Conservation (phyloP, 1,139 yeast species). For the Suhomyces bokatorum region DNA sequence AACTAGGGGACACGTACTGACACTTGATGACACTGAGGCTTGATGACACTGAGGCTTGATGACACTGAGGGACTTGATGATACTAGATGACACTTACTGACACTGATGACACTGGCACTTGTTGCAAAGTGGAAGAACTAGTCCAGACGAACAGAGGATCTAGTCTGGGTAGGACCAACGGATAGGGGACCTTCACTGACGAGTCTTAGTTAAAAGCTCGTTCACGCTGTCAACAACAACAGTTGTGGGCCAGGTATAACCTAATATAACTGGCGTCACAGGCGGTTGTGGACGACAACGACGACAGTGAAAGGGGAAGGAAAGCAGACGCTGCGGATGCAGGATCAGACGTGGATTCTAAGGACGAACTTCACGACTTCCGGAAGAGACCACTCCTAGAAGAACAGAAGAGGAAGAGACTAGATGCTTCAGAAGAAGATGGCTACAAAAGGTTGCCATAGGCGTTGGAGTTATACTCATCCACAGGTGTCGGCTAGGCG, state of each 20-base stretch:
- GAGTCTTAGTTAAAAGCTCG: slow-evolving; percentile 17
- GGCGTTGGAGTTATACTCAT: background rate
- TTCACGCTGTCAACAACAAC: background rate
- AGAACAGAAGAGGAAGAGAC: background rate
- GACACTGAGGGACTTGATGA: too few species aligned
- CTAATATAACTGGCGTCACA: slow-evolving; percentile 13
- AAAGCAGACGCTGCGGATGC: background rate
- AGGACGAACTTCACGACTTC: slow-evolving; percentile 6
- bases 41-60: too few species aligned
- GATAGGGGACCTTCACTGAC: background rate
- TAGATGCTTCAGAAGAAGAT: slow-evolving; percentile 10
- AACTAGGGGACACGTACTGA: too few species aligned
- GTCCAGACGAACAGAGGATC: too few species aligned
- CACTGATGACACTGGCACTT: too few species aligned
- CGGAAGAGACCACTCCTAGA: slow-evolving; percentile 3
- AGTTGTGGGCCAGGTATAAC: slow-evolving; percentile 12
- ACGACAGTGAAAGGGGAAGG: background rate
- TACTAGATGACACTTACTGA: too few species aligned
- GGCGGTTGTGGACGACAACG: background rate
- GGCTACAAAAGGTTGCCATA: background rate
- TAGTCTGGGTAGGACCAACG: too few species aligned
- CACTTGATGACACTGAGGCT: too few species aligned
- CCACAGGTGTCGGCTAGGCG: slow-evolving; percentile 3
- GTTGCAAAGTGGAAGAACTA: too few species aligned
- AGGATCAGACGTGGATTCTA: background rate